These are phyloP conservation scores for Pseudopyricularia cyperi DNA, from an alignment of 2,329 filamentous ascomycete species.

Conservation along the genomic window DNA sequence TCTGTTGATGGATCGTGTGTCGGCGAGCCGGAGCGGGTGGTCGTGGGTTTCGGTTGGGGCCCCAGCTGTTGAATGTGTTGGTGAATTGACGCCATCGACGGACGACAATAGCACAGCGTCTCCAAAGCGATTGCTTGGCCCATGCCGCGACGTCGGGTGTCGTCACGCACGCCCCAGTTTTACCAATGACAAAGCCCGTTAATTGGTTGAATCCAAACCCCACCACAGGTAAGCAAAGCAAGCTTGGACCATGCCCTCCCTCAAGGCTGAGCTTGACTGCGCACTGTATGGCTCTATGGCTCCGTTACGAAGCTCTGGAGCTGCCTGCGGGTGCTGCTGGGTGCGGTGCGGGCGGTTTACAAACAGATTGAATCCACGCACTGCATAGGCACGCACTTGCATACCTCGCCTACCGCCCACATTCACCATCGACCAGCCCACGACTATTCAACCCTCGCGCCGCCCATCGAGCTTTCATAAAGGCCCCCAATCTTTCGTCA, in stretches of 20 bases:
- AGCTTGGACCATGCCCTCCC: not conserved
- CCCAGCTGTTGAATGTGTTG: not conserved
- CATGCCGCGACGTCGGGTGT: no score
- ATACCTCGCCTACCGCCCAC: not conserved
- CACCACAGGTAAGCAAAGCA: not conserved
- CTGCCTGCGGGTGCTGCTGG: conserved; percentile 3
- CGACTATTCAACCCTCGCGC: not conserved
- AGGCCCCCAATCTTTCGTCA: not conserved
- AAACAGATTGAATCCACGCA: not conserved
- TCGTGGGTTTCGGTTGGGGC: not conserved
- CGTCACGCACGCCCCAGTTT: no score
- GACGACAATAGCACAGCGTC: no score
- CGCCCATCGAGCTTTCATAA: not conserved
- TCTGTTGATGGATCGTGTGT: not conserved
- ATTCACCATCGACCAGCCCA: not conserved
- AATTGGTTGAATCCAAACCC: no score
- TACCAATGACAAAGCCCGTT: no score
- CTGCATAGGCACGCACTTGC: not conserved
- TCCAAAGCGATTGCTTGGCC: no score
- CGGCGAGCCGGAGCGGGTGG: not conserved
- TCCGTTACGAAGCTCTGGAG: conserved; percentile 4
- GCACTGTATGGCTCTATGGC: not conserved
- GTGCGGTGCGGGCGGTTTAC: not conserved
- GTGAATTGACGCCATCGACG: no score
- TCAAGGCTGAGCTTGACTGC: not conserved